Base-by-base conservation (phyloP, 2,329 filamentous ascomycete species). In the Calonectria hongkongensis region DNA sequence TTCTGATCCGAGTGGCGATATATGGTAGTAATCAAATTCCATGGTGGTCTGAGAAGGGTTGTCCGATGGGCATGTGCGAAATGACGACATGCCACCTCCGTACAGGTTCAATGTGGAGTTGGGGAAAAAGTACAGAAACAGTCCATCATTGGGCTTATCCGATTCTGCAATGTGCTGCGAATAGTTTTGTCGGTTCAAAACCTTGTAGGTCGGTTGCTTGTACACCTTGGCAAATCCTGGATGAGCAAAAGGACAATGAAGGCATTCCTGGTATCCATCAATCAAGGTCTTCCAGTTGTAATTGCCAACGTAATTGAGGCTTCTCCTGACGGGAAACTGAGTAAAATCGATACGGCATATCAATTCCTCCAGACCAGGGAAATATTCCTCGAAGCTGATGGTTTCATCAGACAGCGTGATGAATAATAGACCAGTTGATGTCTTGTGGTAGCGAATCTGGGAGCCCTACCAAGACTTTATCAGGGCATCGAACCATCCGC, bases 11-110 rank as follows among this genome's bases (percentile, higher is more conserved):
- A 87, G 0, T 82, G 83, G 41, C 85, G 70, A 87, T 36, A 84
- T 75, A 70, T 91, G 88, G 74, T 90, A 91, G 73, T 91, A 91
- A 76, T 91, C 89, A 71, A 91, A 91, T 75, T 90, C 88, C 89
- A 90, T 90, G 16, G 87, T 83, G 0, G 87, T 87, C 21, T 88
- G 82, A 0, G 85, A 84, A 0, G 89, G 88, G 28, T 88, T 84
- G 1, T 84, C 80, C 0, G 86, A 87, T 1, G 89, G 89, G 73
- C 88, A 88, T 1, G 89, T 88, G 1, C 89, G 86, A 81, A 90
- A 91, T 6, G 85, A 88, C 13, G 87, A 87, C 88, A 91, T 90
- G 4, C 89, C 89, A 1, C 89, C 89, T 1, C 88, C 89, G 68
- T 91, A 91, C 47, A 91, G 86, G 69, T 90, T 90, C 56, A 90